A percentile compares a stretch with the other conserved stretches of the same genome.
Evolutionary conservation across 495 filamentous ascomycete genomes (phyloP).

Genomic region (Talaromyces stipitatus): DNA sequence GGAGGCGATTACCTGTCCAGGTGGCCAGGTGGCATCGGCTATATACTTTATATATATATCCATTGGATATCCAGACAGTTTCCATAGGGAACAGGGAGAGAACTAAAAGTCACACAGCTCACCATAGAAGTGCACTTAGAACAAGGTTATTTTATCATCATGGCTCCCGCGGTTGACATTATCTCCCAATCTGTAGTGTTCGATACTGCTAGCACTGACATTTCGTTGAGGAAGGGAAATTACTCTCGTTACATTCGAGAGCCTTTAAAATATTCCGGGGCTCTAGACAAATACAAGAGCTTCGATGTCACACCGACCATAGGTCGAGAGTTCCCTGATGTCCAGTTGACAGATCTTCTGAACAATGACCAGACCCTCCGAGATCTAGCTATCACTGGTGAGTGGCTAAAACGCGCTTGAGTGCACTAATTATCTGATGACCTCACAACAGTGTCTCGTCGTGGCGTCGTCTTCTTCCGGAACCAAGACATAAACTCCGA

Average conservation of each 20-base stretch:
- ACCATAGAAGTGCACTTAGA: background rate
- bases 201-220: background rate
- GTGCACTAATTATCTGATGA: background rate
- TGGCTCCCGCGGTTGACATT: background rate
- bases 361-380: constrained; percentile 43
- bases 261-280: constrained; percentile 38
- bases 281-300: constrained; percentile 20
- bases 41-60: too few relatives aligned
- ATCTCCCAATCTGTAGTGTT: background rate
- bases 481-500: constrained; percentile 57
- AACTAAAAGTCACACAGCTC: too few relatives aligned
- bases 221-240: background rate
- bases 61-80: too few relatives aligned
- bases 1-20: too few relatives aligned
- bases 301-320: constrained; percentile 31
- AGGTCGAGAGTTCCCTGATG: constrained; percentile 46
- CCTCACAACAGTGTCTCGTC: constrained; percentile 54
- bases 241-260: background rate
- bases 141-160: background rate
- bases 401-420: background rate
- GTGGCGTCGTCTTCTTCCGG: constrained; percentile 78
- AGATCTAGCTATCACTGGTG: constrained; percentile 47
- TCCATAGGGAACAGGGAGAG: too few relatives aligned
- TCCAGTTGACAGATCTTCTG: constrained; percentile 29
- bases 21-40: too few relatives aligned